phyloP scores from a whole-genome alignment of 257 asterid genomes.

The Lantana camara region DNA sequence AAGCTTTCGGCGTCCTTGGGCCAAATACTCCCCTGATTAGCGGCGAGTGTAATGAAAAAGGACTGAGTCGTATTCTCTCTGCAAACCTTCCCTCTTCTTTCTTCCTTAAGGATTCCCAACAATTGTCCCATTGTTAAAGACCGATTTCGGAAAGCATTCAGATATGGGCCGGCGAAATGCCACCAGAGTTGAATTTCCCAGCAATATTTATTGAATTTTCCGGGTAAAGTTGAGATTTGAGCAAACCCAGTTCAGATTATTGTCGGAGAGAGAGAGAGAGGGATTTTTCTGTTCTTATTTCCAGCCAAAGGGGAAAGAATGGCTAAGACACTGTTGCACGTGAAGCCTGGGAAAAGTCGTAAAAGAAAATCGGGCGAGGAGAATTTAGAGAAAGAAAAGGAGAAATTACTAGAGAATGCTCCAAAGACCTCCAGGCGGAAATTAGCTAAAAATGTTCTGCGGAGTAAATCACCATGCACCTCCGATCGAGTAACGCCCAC shows the following conservation, averaged over 20 bases:
- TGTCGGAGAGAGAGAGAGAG: background rate
- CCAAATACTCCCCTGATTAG: too few relatives aligned
- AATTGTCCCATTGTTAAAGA: too few relatives aligned
- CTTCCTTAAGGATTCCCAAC: conserved; percentile 34
- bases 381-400: conserved; percentile 26
- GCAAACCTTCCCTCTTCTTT: conserved; percentile 31
- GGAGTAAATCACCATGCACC: conserved; percentile 53
- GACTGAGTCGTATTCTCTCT: too few relatives aligned
- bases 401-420: conserved; percentile 20
- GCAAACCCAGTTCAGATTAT: background rate
- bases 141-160: background rate
- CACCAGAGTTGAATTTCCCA: conserved; percentile 26
- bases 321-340: conserved; percentile 36
- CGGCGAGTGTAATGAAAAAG: too few relatives aligned
- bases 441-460: conserved; percentile 43
- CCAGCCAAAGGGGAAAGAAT: conserved; percentile 22
- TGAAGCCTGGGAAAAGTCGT: conserved; percentile 22
- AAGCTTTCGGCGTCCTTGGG: too few relatives aligned
- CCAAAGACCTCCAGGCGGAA: conserved; percentile 45
- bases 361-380: conserved; percentile 22
- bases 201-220: conserved; percentile 3
- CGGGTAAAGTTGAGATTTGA: too few relatives aligned
- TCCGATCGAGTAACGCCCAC: conserved; percentile 52
- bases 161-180: conserved; percentile 30
- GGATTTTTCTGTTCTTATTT: background rate